Base-by-base conservation (phyloP, 164 flowering plant genomes). In the Tetrastigma voinierianum region DNA sequence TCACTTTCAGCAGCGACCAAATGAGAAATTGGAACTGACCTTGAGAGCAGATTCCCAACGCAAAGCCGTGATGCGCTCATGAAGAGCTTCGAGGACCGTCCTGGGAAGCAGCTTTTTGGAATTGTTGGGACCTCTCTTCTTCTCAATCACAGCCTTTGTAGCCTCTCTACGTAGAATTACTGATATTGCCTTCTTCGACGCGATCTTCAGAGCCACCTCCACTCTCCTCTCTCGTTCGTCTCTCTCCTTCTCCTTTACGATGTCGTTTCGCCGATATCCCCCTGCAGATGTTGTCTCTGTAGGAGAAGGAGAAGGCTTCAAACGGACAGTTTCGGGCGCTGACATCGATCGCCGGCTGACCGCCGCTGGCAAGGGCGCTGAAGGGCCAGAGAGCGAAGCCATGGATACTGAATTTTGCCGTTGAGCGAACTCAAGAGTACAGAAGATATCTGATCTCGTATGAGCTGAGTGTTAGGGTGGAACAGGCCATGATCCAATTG, bases 31-130 rank as follows among this genome's bases (percentile, higher is more conserved):
- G 12, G 14, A 13, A 21, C 14, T 5, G 43, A 90, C 98, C 96
- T 88, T 83, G 67, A 94, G 89, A 68, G 98, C 98, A 64, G 98
- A 94, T 43, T 91, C 93, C 97, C 97, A 94, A 1, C 96, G 90
- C 77, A 90, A 73, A 62, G 96, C 95, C 9, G 88, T 81, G 63
- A 94, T 83, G 14, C 98, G 70, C 66, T 94, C 98, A 45, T 94
- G 90, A 71, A 95, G 93, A 20, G 97, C 90, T 81, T 94, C 97
- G 13, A 94, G 95, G 10, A 94, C 92, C 55, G 98, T 91, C 67
- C 76, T 76, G 0, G 97, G 96, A 19, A 90, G 80, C 60, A 91
- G 80, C 69, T 69, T 85, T 77, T 86, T 94, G 3, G 97, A 88
- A 70, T 82, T 81, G 9, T 48, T 82, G 4, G 81, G 78, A 2